Conservation (phyloP, 345 rosid species). For the Linum tenue region DNA sequence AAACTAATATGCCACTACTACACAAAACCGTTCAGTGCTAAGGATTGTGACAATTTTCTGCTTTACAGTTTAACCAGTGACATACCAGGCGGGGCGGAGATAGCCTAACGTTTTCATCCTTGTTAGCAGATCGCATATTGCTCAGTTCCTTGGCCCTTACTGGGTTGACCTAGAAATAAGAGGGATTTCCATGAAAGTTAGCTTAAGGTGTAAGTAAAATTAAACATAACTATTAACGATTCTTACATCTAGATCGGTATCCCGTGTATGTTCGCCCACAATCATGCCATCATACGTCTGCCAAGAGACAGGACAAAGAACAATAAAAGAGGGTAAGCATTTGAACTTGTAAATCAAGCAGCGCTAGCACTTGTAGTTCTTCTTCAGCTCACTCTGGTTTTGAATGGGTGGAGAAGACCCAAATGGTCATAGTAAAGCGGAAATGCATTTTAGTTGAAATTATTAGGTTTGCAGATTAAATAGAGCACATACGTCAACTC, state of each 20-base stretch:
- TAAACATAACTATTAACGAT: constrained; percentile 5
- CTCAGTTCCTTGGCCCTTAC: constrained; percentile 74
- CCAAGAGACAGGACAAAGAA: not conserved
- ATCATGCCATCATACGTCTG: constrained; percentile 99
- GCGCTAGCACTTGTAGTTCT: not conserved
- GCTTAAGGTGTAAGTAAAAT: not conserved
- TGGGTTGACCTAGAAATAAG: constrained; percentile 61
- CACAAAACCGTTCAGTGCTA: too few relatives aligned
- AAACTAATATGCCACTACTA: too few relatives aligned
- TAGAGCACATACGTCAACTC: constrained; percentile 57
- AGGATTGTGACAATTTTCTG: not conserved
- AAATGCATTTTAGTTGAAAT: too few relatives aligned
- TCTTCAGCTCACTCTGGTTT: not conserved
- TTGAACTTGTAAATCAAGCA: not conserved
- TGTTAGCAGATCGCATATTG: constrained; percentile 70
- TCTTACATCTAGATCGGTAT: constrained; percentile 92
- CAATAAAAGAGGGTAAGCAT: constrained; percentile 16
- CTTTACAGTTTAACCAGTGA: not conserved
- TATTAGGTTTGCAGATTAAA: not conserved
- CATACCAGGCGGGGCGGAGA: constrained; percentile 90
- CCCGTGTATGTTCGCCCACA: constrained; percentile 95
- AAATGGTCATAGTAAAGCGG: not conserved
- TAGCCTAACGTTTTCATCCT: constrained; percentile 84
- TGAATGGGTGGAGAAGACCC: not conserved
- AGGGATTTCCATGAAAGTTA: constrained; percentile 14